Conservation (phyloP, 495 filamentous ascomycete genomes). For the Lophiostoma macrostomum region DNA sequence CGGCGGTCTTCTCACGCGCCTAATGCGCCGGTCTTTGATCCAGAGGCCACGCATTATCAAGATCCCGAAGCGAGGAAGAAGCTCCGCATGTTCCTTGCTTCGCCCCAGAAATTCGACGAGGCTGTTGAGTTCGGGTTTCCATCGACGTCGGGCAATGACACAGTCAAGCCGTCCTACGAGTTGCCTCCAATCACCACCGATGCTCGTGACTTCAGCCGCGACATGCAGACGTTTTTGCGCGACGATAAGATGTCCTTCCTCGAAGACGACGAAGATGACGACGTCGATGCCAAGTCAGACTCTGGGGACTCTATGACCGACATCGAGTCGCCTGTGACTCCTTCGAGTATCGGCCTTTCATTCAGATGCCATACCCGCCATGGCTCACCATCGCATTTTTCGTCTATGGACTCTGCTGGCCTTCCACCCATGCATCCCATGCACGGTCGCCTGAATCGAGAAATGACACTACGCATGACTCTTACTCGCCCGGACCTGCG, state of each 20-base stretch:
- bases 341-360: slow-evolving; percentile 21
- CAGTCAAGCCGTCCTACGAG: slow-evolving; percentile 26
- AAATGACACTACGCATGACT: slow-evolving; percentile 96
- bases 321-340: slow-evolving; percentile 30
- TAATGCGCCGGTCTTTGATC: slow-evolving; percentile 50
- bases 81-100: slow-evolving; percentile 81
- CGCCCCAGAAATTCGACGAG: slow-evolving; percentile 93
- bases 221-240: slow-evolving; percentile 34
- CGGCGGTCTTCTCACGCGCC: slow-evolving; percentile 48
- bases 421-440: slow-evolving; percentile 20
- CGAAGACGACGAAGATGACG: slow-evolving; percentile 23
- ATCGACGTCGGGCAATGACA: slow-evolving; percentile 47
- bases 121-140: slow-evolving; percentile 92
- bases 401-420: slow-evolving; percentile 38
- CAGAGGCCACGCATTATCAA: slow-evolving; percentile 77
- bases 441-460: slow-evolving; percentile 53
- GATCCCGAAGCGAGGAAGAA: slow-evolving; percentile 87
- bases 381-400: slow-evolving; percentile 41
- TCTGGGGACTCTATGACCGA: slow-evolving; percentile 18
- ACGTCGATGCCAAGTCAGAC: background rate
- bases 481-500: slow-evolving; percentile 84
- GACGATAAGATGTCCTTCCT: slow-evolving; percentile 38
- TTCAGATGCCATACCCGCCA: slow-evolving; percentile 28
- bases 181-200: slow-evolving; percentile 28
- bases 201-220: slow-evolving; percentile 30